Percentiles rank a stretch among this genome's conserved stretches.
phyloP scores from a whole-genome alignment of 208 protist species.

The Kentomonas sorsogonicus region DNA sequence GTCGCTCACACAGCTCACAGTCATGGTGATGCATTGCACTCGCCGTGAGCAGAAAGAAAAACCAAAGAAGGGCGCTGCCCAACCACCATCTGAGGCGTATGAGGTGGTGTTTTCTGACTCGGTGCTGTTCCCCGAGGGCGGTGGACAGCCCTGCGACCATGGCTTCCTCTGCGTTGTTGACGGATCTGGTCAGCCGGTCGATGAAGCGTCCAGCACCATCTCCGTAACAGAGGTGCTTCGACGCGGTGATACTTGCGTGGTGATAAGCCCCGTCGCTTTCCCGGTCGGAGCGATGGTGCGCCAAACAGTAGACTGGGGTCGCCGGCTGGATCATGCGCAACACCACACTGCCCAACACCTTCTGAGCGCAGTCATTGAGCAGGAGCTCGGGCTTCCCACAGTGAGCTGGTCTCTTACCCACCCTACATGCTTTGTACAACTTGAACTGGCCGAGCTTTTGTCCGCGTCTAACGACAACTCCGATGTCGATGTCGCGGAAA shows the following conservation, averaged over 20 bases:
- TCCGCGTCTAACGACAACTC: slow-evolving; percentile 15
- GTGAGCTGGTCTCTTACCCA: slow-evolving; percentile 79
- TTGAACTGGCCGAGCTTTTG: slow-evolving; percentile 36
- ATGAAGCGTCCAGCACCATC: slow-evolving; percentile 16
- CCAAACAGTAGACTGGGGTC: slow-evolving; percentile 66
- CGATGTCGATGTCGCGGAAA: slow-evolving; percentile 36
- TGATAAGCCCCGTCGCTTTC: slow-evolving; percentile 29
- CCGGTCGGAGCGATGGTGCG: slow-evolving; percentile 41
- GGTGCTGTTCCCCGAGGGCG: slow-evolving; percentile 85
- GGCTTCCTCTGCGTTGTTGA: slow-evolving; percentile 21
- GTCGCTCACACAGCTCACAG: too few species aligned
- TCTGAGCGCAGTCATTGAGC: slow-evolving; percentile 68
- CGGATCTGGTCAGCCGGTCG: not conserved
- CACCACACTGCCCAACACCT: slow-evolving; percentile 91
- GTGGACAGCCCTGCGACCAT: slow-evolving; percentile 84
- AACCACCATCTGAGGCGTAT: too few species aligned
- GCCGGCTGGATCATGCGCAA: slow-evolving; percentile 90
- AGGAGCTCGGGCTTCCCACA: slow-evolving; percentile 58
- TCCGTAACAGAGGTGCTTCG: slow-evolving; percentile 35
- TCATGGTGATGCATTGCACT: too few species aligned
- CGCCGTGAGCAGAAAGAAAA: too few species aligned
- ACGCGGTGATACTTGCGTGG: slow-evolving; percentile 55
- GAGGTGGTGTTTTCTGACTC: slow-evolving; percentile 73
- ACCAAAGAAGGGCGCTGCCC: too few species aligned
- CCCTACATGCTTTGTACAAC: slow-evolving; percentile 63